Evolutionary conservation across 352 stramenopile species (phyloP), one percentile per base, ranked within the genome.

Genomic region (Phytophthora brassicae): DNA sequence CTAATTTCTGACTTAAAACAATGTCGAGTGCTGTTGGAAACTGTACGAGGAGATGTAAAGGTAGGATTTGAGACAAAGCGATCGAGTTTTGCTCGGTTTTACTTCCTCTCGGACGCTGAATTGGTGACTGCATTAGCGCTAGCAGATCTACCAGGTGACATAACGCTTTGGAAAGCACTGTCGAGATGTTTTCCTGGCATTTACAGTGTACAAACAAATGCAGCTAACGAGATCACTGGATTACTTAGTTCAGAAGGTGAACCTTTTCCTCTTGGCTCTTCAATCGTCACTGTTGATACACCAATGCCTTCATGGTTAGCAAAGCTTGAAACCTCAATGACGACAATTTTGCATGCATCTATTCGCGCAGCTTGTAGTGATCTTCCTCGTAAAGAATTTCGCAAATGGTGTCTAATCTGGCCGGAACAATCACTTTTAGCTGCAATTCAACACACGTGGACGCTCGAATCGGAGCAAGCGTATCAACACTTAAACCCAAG

Each of bases 331-430:
- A 63, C 70, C 0, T 61, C 77, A 0, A 87, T 90, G 64, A 60
- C 60, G 28, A 92, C 81, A 38, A 86, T 89, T 3, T 35, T 94
- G 0, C 83, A 94, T 31, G 85, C 84, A 4, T 86, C 73, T 6
- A 74, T 86, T 5, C 79, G 83, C 3, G 79, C 80, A 2, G 74
- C 85, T 14, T 70, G 84, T 12, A 85, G 66, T 11, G 85, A 94
- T 57, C 61, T 80, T n/a, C 55, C 68, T 17, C 74, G 81, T 4
- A 92, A 94, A 56, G 85, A 91, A 26, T 94, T 94, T 57, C 81
- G 82, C 0, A 94, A 94, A 31, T 94, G 85, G 85, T 90, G 77
- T 35, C 42, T 90, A 5, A 61, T 90, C 5, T 94, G 85, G 85
- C 81, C 85, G 0, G 85, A 94, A 24, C 85, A 94, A 66, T 77